These are phyloP conservation scores for Trichoderma asperelloides DNA, from an alignment of 495 filamentous ascomycete species.

Conservation along the genomic window DNA sequence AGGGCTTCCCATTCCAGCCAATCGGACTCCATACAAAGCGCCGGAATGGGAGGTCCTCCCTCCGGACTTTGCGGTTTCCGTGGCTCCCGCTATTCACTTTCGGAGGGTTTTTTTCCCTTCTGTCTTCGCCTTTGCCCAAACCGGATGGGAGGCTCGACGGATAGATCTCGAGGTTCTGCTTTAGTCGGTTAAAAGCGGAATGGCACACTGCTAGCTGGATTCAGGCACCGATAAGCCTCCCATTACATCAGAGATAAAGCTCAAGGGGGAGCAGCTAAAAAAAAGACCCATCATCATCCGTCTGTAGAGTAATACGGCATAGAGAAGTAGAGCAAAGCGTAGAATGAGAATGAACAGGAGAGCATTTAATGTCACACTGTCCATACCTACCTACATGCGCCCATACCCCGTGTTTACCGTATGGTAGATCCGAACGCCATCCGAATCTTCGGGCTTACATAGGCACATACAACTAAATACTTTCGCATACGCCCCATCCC, in stretches of 20 bases:
- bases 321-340: too few species aligned
- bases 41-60: background rate
- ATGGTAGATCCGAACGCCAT: background rate
- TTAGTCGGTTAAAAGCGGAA: too few species aligned
- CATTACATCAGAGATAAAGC: too few species aligned
- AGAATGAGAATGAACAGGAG: too few species aligned
- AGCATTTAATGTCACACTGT: background rate
- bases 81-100: background rate
- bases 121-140: background rate
- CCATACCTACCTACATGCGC: background rate
- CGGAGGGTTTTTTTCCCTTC: background rate
- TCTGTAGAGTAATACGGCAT: too few species aligned
- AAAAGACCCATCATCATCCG: too few species aligned
- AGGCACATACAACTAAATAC: too few species aligned
- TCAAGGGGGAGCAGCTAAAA: too few species aligned
- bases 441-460: background rate
- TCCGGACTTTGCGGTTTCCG: background rate
- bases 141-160: background rate
- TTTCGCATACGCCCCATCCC: background rate
- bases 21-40: background rate
- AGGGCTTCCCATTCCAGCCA: background rate
- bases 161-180: background rate
- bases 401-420: background rate
- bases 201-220: too few species aligned
- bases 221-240: too few species aligned